Percentiles rank a stretch among this genome's conserved stretches.
These are phyloP conservation scores for Cercospora janseana DNA, from an alignment of 2,329 filamentous ascomycete genomes.

Conservation along the genomic window DNA sequence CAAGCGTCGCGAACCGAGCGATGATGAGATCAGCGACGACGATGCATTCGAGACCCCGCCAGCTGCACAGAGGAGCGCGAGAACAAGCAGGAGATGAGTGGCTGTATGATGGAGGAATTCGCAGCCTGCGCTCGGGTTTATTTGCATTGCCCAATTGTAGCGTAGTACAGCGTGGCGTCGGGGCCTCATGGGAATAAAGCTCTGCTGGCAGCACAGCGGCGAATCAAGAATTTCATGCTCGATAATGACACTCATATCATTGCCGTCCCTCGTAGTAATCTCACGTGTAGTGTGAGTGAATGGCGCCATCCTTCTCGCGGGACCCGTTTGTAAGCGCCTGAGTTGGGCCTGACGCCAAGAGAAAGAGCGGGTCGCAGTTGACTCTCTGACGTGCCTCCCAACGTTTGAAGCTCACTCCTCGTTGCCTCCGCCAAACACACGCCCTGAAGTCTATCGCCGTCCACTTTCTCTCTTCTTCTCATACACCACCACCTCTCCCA, in stretches of 20 bases:
- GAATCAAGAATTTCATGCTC: too few species aligned
- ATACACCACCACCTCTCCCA: too few species aligned
- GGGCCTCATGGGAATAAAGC: neutral
- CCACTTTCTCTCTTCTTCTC: too few species aligned
- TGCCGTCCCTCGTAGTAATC: too few species aligned
- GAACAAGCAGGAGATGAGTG: conserved; percentile 22
- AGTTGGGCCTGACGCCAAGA: neutral
- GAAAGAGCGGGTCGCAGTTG: conserved; percentile 3
- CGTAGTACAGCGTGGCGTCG: conserved; percentile 19
- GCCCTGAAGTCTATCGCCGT: neutral
- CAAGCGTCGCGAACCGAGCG: conserved; percentile 39
- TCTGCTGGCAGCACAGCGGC: too few species aligned
- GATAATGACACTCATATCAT: too few species aligned
- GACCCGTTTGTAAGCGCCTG: too few species aligned
- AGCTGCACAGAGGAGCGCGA: conserved; percentile 22
- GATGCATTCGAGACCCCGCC: conserved; percentile 41
- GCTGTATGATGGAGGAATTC: neutral
- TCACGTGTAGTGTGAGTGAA: too few species aligned
- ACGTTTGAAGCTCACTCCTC: neutral
- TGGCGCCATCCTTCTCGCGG: too few species aligned
- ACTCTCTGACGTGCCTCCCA: too few species aligned
- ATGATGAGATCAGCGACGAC: conserved; percentile 42
- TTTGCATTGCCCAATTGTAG: conserved; percentile 9
- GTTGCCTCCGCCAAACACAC: conserved; percentile 6
- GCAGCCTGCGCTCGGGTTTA: neutral